phyloP scores from a whole-genome alignment of 2,329 filamentous ascomycete species.

The Epichloe amarillans region DNA sequence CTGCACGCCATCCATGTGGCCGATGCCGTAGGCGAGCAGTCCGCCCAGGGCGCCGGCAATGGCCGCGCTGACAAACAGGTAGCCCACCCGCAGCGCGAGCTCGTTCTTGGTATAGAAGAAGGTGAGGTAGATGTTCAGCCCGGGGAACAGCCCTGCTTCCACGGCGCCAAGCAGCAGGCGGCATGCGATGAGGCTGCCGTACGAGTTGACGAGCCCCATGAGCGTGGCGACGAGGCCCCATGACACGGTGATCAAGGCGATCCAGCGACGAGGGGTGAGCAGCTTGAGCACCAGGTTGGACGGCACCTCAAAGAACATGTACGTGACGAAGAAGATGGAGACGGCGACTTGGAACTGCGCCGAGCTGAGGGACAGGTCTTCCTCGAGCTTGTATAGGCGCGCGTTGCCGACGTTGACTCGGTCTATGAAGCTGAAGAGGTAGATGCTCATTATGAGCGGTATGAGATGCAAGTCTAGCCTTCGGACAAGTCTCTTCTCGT shows the following conservation, averaged over 20 bases:
- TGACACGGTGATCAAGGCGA: conserved; percentile 47
- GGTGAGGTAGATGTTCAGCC: conserved; percentile 55
- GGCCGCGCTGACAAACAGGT: conserved; percentile 58
- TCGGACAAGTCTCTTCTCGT: conserved; percentile 44
- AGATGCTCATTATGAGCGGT: conserved; percentile 54
- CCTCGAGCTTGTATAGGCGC: conserved; percentile 49
- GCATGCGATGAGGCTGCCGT: conserved; percentile 51
- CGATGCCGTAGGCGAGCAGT: conserved; percentile 59
- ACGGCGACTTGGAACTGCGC: conserved; percentile 57
- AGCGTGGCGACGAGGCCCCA: conserved; percentile 60
- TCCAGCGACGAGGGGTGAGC: conserved; percentile 47
- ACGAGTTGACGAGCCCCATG: conserved; percentile 54
- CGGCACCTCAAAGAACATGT: conserved; percentile 47
- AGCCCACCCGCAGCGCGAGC: conserved; percentile 58
- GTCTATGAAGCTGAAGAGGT: conserved; percentile 65
- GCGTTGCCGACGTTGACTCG: conserved; percentile 64
- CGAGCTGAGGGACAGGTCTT: conserved; percentile 44
- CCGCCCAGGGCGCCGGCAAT: conserved; percentile 61
- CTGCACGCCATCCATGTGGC: conserved; percentile 53
- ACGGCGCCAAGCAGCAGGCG: conserved; percentile 55
- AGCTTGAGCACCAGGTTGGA: conserved; percentile 52
- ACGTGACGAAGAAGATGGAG: conserved; percentile 56
- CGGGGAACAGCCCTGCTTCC: conserved; percentile 59
- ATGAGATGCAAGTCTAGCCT: conserved; percentile 53
- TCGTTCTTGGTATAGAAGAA: conserved; percentile 66